Evolutionary conservation across 768 basidiomycete genomes (phyloP), one percentile per base, ranked within the genome.

Genomic region (Cyathus striatus): DNA sequence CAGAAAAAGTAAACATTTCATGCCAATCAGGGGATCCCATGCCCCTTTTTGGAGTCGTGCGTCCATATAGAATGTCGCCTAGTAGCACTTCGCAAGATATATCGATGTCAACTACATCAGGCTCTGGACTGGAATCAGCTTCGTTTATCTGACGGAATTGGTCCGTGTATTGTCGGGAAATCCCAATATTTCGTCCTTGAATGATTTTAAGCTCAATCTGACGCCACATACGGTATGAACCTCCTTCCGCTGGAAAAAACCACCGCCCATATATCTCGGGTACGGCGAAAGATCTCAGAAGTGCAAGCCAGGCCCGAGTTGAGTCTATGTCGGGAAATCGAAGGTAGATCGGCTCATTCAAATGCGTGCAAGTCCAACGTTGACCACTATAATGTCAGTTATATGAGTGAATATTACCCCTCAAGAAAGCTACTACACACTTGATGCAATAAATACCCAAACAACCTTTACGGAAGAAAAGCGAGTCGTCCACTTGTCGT

Each of bases 211-310:
- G 66, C 48, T 87, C 79, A 18, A 92, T 72, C 58, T 87, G 85
- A 40, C 91, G 75, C 86, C 87, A 92, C 78, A 92, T 86, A 42
- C 90, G 81, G 62, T 88, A 90, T 9, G 86, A 76, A 5, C 89
- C 89, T 33, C 83, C 86, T 46, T 82, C 81, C 40, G 61, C 54
- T 17, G 77, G 69, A 27, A 68, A 67, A 49, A 72, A 67, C 57
- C 72, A 64, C 49, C 71, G 69, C 24, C 84, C 88, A 55, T 90
- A 88, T 42, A 85, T 78, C 60, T 91, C 90, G 1, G 88, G 83
- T 40, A 75, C 73, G 10, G 91, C 83, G 60, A 86, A 90, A 3
- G 90, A 88, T 45, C 82, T 80, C 43, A 92, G 69, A 40, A 93
- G 76, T 18, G 83, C 79, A 38, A 87, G 70, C 90, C 91, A 94